Conservation (phyloP, 345 rosid genomes). For the Jatropha curcas region DNA sequence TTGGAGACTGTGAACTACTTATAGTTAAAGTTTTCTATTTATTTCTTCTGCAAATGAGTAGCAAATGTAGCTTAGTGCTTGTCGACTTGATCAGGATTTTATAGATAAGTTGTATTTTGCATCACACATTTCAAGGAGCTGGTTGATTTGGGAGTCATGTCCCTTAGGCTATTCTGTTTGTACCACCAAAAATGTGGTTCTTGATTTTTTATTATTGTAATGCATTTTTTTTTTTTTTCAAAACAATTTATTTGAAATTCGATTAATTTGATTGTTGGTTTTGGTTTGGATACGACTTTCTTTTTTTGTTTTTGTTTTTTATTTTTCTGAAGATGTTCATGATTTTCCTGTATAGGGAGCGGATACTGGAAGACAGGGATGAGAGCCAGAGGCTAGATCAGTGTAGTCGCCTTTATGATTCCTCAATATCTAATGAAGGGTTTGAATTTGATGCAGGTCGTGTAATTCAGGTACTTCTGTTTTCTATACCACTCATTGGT, state of each 20-base stretch:
- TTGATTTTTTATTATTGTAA: too few relatives aligned
- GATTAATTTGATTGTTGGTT: background rate
- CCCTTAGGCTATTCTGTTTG: background rate
- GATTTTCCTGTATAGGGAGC: conserved; percentile 53
- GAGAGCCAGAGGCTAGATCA: conserved; percentile 94
- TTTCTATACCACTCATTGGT: background rate
- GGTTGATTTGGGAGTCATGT: background rate
- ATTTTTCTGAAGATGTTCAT: conserved; percentile 15
- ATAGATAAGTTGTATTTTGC: background rate
- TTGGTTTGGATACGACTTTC: background rate
- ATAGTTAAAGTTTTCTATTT: background rate
- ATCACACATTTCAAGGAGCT: background rate
- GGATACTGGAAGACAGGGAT: conserved; percentile 73
- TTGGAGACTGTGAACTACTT: background rate
- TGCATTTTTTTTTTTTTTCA: too few relatives aligned
- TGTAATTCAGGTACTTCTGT: conserved; percentile 69
- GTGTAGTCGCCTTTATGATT: conserved; percentile 90
- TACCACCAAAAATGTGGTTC: too few relatives aligned
- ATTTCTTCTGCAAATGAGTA: background rate
- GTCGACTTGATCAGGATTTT: background rate
- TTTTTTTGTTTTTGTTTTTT: too few relatives aligned
- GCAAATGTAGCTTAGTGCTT: background rate
- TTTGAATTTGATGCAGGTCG: conserved; percentile 90
- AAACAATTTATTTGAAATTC: too few relatives aligned
- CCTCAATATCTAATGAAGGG: conserved; percentile 83